A percentile compares a stretch with the other conserved stretches of the same genome.
Conservation (phyloP, 2,329 filamentous ascomycete genomes). For the Dothistroma septosporum region DNA sequence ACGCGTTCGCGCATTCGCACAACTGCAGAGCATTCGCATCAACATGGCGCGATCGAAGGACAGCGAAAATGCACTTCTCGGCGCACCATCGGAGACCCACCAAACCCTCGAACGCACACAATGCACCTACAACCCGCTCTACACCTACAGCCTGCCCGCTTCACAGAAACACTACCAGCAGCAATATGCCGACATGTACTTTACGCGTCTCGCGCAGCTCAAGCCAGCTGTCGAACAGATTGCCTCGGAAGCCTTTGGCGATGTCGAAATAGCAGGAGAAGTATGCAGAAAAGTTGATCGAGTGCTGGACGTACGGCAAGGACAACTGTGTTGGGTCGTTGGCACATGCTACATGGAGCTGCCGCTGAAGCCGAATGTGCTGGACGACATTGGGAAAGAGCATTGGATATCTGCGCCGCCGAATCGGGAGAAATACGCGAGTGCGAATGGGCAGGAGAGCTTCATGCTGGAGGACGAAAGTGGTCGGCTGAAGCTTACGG, state of each 20-base stretch:
- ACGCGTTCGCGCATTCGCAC: too few relatives aligned
- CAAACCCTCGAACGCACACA: conserved; percentile 50
- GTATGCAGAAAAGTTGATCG: conserved; percentile 72
- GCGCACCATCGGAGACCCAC: conserved; percentile 33
- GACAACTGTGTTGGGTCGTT: conserved; percentile 89
- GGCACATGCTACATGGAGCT: conserved; percentile 98
- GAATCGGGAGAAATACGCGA: conserved; percentile 57
- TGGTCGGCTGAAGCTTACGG: conserved; percentile 75
- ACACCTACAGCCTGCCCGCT: conserved; percentile 68
- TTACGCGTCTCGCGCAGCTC: conserved; percentile 79
- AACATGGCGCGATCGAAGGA: background rate
- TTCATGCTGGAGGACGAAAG: conserved; percentile 95
- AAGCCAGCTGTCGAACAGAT: conserved; percentile 76
- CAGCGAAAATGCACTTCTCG: conserved; percentile 23
- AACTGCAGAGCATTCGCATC: too few relatives aligned
- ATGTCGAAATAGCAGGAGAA: conserved; percentile 71
- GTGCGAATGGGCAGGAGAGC: conserved; percentile 35
- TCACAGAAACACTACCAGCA: conserved; percentile 67
- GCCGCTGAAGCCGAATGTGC: conserved; percentile 89
- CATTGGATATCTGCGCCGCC: conserved; percentile 85
- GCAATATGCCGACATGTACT: conserved; percentile 98
- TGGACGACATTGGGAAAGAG: conserved; percentile 94
- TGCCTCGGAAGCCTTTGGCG: conserved; percentile 71
- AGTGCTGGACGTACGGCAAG: conserved; percentile 92
- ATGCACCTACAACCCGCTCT: conserved; percentile 68